Evolutionary conservation across 768 basidiomycete species (phyloP).

Genomic region (Collybia sordida): DNA sequence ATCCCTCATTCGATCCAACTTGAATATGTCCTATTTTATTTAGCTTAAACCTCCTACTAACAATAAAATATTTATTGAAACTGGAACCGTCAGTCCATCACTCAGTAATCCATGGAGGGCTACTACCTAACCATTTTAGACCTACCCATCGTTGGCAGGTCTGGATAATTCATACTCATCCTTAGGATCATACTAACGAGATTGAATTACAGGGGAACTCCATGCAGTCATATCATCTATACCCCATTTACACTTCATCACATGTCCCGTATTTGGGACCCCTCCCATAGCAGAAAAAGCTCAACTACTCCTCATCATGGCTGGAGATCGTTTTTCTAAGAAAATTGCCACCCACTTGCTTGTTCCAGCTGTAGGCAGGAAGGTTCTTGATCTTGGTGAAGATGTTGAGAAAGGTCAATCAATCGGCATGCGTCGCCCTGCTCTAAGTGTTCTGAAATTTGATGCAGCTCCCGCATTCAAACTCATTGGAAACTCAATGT

Average conservation of each 20-base stretch:
- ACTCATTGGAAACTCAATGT: slow-evolving; percentile 77
- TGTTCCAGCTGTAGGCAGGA: slow-evolving; percentile 78
- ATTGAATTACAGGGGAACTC: slow-evolving; percentile 52
- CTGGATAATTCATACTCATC: slow-evolving; percentile 4
- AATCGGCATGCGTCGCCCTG: not conserved
- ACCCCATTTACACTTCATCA: slow-evolving; percentile 63
- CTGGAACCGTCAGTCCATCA: slow-evolving; percentile 64
- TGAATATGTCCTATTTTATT: not conserved
- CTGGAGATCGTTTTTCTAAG: slow-evolving; percentile 78
- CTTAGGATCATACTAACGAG: not conserved
- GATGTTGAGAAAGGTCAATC: slow-evolving; percentile 77
- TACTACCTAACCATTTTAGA: slow-evolving; percentile 29
- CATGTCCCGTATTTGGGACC: slow-evolving; percentile 76
- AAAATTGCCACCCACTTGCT: slow-evolving; percentile 76
- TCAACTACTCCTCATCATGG: slow-evolving; percentile 72
- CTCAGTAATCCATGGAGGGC: not conserved
- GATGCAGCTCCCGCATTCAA: slow-evolving; percentile 65
- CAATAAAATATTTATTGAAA: slow-evolving; percentile 82
- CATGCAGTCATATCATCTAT: slow-evolving; percentile 63
- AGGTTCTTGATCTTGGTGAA: slow-evolving; percentile 78
- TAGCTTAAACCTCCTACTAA: slow-evolving; percentile 43
- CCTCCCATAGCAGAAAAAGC: slow-evolving; percentile 66
- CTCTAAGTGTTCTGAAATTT: not conserved
- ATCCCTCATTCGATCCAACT: no score
- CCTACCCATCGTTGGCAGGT: slow-evolving; percentile 56